Percentiles rank a stretch among this genome's conserved stretches.
These are phyloP conservation scores for Pyricularia sp. DNA, from an alignment of 2,329 filamentous ascomycete species.

Conservation along the genomic window DNA sequence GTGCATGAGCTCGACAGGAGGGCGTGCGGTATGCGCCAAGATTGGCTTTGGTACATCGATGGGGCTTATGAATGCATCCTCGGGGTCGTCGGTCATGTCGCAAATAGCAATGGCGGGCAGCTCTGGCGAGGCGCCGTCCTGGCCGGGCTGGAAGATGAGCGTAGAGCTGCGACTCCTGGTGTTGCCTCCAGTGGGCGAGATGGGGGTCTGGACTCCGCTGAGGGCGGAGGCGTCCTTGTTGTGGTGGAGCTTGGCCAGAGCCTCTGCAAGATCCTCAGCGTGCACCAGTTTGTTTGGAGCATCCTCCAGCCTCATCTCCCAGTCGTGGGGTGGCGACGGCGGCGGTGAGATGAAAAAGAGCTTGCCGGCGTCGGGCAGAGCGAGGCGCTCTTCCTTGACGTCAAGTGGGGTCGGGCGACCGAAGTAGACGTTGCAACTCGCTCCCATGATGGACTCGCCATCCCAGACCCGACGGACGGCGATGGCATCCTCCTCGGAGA, in stretches of 20 bases:
- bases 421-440: slow-evolving; percentile 56
- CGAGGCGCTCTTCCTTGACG: slow-evolving; percentile 41
- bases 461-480: slow-evolving; percentile 61
- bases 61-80: slow-evolving; percentile 23
- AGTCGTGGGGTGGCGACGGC: slow-evolving; percentile 53
- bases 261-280: slow-evolving; percentile 55
- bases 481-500: slow-evolving; percentile 54
- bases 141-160: slow-evolving; percentile 50
- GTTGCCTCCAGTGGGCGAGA: slow-evolving; percentile 26
- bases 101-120: slow-evolving; percentile 55
- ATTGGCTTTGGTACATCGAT: slow-evolving; percentile 31
- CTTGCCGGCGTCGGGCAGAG: slow-evolving; percentile 56
- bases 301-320: slow-evolving; percentile 55
- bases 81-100: slow-evolving; percentile 45
- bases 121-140: slow-evolving; percentile 38
- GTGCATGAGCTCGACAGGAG: slow-evolving; percentile 53
- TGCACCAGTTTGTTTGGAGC: slow-evolving; percentile 59
- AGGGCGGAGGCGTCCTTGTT: slow-evolving; percentile 13
- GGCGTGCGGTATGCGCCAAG: slow-evolving; percentile 46
- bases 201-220: slow-evolving; percentile 18
- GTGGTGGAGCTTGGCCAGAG: slow-evolving; percentile 48
- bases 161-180: slow-evolving; percentile 46
- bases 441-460: slow-evolving; percentile 58
- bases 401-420: slow-evolving; percentile 48
- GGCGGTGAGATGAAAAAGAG: slow-evolving; percentile 62